phyloP scores from a whole-genome alignment of 176 grass and related monocot genomes.

The Puya raimondii region DNA sequence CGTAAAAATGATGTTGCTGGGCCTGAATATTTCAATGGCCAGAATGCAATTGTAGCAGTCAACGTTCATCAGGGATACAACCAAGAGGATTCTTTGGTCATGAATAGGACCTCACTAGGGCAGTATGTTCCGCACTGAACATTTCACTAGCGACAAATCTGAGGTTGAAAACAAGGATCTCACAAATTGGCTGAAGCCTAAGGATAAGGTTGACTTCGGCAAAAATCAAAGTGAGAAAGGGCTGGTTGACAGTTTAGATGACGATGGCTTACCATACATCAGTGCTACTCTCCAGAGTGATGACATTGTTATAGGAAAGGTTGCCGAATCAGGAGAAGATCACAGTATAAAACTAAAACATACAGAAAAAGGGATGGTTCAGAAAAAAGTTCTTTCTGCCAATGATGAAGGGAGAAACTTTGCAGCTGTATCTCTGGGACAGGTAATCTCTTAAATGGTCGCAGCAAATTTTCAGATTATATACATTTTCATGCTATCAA shows the following conservation, averaged over 20 bases:
- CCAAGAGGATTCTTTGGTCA: slow-evolving; percentile 94
- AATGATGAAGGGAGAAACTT: slow-evolving; percentile 95
- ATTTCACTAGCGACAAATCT: slow-evolving; percentile 73
- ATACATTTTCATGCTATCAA: not conserved
- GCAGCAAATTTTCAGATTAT: not conserved
- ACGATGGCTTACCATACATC: slow-evolving; percentile 88
- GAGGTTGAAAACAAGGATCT: slow-evolving; percentile 70
- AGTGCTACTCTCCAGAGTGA: slow-evolving; percentile 85
- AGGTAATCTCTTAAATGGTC: slow-evolving; percentile 34
- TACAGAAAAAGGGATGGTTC: slow-evolving; percentile 94
- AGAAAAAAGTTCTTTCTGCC: slow-evolving; percentile 76
- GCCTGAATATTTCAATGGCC: slow-evolving; percentile 89
- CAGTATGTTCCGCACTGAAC: slow-evolving; percentile 86
- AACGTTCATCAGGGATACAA: slow-evolving; percentile 97
- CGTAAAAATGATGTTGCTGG: slow-evolving; percentile 42
- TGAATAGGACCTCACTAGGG: slow-evolving; percentile 90
- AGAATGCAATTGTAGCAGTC: slow-evolving; percentile 92
- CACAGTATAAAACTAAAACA: slow-evolving; percentile 84
- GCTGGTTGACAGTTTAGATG: slow-evolving; percentile 78
- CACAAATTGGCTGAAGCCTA: slow-evolving; percentile 42
- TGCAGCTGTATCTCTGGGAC: slow-evolving; percentile 77
- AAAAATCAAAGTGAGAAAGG: slow-evolving; percentile 92
- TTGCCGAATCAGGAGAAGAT: slow-evolving; percentile 79
- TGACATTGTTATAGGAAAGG: slow-evolving; percentile 86
- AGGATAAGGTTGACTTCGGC: slow-evolving; percentile 74